Percentiles rank a stretch among this genome's conserved stretches.
phyloP scores from a whole-genome alignment of 768 basidiomycete genomes.

The Nidularia pulvinata region DNA sequence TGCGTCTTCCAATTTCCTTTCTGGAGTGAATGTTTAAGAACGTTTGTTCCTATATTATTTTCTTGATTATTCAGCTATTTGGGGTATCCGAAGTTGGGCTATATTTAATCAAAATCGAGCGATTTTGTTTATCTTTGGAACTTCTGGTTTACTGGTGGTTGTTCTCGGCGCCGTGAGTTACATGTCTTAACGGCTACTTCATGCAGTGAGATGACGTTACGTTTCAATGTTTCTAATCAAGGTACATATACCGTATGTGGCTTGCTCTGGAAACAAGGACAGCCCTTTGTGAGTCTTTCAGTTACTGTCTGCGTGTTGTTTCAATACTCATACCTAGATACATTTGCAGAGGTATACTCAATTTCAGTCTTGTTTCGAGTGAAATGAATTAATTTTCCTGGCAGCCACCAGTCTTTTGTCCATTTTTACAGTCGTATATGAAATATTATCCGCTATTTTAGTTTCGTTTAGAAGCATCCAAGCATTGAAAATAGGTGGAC shows the following conservation, averaged over 20 bases:
- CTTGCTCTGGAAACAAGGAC: constrained; percentile 3
- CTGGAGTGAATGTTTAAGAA: background rate
- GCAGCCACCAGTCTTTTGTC: background rate
- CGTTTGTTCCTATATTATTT: background rate
- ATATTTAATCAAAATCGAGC: background rate
- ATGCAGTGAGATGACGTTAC: background rate
- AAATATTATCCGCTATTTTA: background rate
- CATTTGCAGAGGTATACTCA: background rate
- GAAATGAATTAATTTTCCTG: background rate
- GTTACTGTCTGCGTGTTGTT: background rate
- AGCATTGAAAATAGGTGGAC: background rate
- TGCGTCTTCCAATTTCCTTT: background rate
- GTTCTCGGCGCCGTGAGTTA: background rate
- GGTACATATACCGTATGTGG: background rate
- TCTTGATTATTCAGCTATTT: background rate
- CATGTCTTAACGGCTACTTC: background rate
- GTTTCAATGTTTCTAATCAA: background rate
- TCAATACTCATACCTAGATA: background rate
- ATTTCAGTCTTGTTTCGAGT: background rate
- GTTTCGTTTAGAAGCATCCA: background rate
- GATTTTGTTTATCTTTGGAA: background rate
- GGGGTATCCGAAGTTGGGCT: background rate
- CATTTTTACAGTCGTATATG: background rate
- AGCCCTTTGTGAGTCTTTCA: constrained; percentile 6
- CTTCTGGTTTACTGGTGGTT: background rate